Evolutionary conservation across 2,329 filamentous ascomycete species (phyloP), one percentile per base, ranked within the genome.

Genomic region (Diaporthe amygdali): DNA sequence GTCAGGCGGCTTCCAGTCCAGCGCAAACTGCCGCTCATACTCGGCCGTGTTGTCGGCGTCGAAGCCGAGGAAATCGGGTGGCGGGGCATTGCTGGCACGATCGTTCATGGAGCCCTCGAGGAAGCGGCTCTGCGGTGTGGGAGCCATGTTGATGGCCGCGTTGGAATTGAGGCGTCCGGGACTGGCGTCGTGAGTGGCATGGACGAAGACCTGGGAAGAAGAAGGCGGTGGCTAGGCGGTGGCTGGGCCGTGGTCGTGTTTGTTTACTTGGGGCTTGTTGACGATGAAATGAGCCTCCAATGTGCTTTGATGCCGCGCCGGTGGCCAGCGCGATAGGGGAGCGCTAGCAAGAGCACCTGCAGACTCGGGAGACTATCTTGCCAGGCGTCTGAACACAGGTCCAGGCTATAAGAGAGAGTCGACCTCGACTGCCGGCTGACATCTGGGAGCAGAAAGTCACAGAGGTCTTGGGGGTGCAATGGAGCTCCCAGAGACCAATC

Each of bases 81-180:
- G 93, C 34, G 94, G 94, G 71, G 86, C 88, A 71, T 90, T 87
- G 77, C 93, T 95, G 39, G 89, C 85, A 74, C 93, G 91, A 81
- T 97, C 94, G 77, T 92, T 94, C 93, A 97, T 96, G 77, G 92
- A 96, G 49, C 93, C 95, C 82, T 97, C 95, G 46, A 92, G 77
- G 88, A 97, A 85, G 82, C 90, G 79, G 83, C 89, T 84, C 75
- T 80, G 81, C 51, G 70, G 68, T 10, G 76, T 73, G 5, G 73
- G 72, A 34, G 64, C 55, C 22, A 74, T 74, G 15, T 47, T 71
- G 52, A 63, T 15, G 67, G 51, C 32, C 73, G 71, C 25, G 41
- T 66, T 22, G 64, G 61, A 41, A 46, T 46, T 68, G 56, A 61
- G 44, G 44, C 55, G 68, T 55, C 22, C 30, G 25, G n/a, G 44